These are phyloP conservation scores for Zizania palustris DNA, from an alignment of 202 grass and related monocot species.

Conservation along the genomic window DNA sequence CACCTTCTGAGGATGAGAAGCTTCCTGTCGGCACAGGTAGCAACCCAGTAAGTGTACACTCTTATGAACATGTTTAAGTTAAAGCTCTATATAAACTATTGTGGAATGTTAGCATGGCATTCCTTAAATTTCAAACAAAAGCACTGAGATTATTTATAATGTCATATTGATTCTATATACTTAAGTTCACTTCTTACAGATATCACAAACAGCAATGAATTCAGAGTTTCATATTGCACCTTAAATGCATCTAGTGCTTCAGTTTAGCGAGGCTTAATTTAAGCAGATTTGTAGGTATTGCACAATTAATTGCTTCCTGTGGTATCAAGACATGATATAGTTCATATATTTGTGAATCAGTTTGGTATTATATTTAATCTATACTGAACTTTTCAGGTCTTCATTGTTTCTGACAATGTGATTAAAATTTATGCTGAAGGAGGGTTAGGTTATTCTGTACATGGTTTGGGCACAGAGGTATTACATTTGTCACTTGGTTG, in stretches of 20 bases:
- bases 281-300: constrained; percentile 7
- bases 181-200: background rate
- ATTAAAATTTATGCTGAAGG: constrained; percentile 94
- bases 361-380: constrained; percentile 38
- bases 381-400: constrained; percentile 63
- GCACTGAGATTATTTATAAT: background rate
- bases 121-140: constrained; percentile 25
- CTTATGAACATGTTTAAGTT: constrained; percentile 9
- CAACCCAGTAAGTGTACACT: constrained; percentile 91
- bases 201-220: constrained; percentile 19
- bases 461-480: constrained; percentile 93
- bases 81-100: constrained; percentile 23
- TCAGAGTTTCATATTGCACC: background rate
- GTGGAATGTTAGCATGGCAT: constrained; percentile 4
- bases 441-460: constrained; percentile 62
- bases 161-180: constrained; percentile 12
- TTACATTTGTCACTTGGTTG: constrained; percentile 25
- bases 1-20: constrained; percentile 78
- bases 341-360: background rate
- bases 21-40: constrained; percentile 98
- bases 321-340: constrained; percentile 20
- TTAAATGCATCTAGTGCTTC: background rate
- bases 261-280: constrained; percentile 16
- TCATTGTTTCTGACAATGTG: constrained; percentile 79
- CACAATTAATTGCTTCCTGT: constrained; percentile 25